These are phyloP conservation scores for Penicillium sp. DNA, from an alignment of 2,329 filamentous ascomycete species.

Conservation along the genomic window DNA sequence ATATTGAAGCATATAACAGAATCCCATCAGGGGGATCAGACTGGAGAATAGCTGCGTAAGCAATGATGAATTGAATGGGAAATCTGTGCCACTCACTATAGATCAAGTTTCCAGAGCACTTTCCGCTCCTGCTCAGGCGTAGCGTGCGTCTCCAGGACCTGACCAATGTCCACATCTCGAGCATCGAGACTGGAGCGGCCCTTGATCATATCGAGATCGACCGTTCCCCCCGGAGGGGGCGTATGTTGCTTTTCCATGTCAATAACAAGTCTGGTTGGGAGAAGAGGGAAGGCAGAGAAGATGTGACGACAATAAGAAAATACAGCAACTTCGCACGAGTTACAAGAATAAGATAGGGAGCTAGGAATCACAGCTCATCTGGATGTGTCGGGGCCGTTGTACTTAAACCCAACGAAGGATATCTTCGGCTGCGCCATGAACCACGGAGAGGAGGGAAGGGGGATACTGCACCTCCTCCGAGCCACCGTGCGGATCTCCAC, in stretches of 20 bases:
- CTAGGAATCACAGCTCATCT: not conserved
- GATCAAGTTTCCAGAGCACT: constrained; percentile 30
- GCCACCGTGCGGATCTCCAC: not conserved
- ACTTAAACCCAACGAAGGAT: not conserved
- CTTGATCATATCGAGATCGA: constrained; percentile 24
- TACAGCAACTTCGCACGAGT: too few relatives aligned
- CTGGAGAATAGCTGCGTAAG: not conserved
- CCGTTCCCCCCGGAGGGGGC: not conserved
- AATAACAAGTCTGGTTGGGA: not conserved
- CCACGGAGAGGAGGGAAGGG: not conserved
- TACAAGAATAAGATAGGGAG: too few relatives aligned
- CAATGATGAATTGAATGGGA: constrained; percentile 27
- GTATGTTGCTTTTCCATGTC: constrained; percentile 24
- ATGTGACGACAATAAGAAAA: too few relatives aligned
- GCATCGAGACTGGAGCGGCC: constrained; percentile 9
- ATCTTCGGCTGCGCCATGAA: not conserved
- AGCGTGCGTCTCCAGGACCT: constrained; percentile 25
- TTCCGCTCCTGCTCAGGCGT: constrained; percentile 28
- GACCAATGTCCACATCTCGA: constrained; percentile 30
- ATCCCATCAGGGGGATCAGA: constrained; percentile 20
- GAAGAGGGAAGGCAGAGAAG: not conserved
- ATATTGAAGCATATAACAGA: constrained; percentile 33
- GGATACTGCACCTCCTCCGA: not conserved
- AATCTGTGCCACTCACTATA: constrained; percentile 31
- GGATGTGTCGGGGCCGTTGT: not conserved